Conservation (phyloP, 345 rosid genomes). For the Citrus unshiu region DNA sequence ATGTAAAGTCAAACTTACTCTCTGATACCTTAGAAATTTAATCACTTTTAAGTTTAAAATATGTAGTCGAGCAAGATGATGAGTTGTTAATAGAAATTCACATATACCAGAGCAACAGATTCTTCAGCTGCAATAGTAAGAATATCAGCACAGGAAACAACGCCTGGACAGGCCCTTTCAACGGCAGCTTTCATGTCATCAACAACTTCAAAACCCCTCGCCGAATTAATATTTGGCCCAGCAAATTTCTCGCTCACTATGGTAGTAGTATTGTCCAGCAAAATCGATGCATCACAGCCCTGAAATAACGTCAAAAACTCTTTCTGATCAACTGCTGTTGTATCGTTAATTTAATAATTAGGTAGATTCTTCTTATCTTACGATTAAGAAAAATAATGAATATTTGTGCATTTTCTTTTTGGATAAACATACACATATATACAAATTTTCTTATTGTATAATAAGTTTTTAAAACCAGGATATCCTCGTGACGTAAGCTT, state of each 20-base stretch:
- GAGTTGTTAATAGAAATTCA: too few relatives aligned
- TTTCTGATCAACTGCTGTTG: background rate
- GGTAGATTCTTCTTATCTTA: background rate
- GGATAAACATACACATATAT: too few relatives aligned
- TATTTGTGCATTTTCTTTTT: too few relatives aligned
- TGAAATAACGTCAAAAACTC: background rate
- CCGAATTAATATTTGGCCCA: conserved; percentile 43
- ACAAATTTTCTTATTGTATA: too few relatives aligned
- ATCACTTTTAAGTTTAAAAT: too few relatives aligned
- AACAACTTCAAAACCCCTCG: conserved; percentile 45
- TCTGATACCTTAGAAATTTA: too few relatives aligned
- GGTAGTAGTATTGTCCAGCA: conserved; percentile 39
- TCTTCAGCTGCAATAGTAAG: conserved; percentile 26
- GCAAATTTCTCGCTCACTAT: conserved; percentile 47
- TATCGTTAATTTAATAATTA: background rate
- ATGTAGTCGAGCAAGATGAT: background rate
- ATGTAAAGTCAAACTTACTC: too few relatives aligned
- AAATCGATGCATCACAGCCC: conserved; percentile 60
- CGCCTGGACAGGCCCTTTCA: conserved; percentile 40
- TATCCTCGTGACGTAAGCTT: too few relatives aligned
- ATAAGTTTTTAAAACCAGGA: too few relatives aligned
- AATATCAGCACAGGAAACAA: conserved; percentile 52
- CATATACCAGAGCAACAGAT: conserved; percentile 19
- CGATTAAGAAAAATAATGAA: too few relatives aligned
- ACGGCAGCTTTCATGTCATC: conserved; percentile 45